A percentile compares a stretch with the other conserved stretches of the same genome.
phyloP scores from a whole-genome alignment of 805 yeast genomes.

The Zygotorulaspora chibaensis region DNA sequence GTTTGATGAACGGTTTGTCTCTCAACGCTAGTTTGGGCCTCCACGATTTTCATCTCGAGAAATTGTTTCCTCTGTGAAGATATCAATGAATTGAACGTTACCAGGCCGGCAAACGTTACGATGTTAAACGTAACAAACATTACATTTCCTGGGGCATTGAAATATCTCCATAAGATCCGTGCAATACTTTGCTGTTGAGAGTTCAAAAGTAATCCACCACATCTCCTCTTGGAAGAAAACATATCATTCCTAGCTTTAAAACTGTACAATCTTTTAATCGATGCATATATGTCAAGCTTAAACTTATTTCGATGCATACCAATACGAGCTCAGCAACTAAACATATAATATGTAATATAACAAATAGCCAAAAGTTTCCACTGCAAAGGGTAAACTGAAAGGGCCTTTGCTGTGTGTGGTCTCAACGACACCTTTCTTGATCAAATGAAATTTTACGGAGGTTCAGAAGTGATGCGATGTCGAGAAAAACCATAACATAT shows the following conservation, averaged over 20 bases:
- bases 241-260: constrained; percentile 5
- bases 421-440: too few relatives aligned
- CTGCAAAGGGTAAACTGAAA: not conserved
- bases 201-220: constrained; percentile 12
- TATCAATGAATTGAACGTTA: constrained; percentile 32
- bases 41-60: constrained; percentile 8
- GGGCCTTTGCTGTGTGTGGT: too few relatives aligned
- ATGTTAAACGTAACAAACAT: constrained; percentile 38
- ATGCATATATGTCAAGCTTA: constrained; percentile 3
- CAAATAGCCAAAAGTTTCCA: not conserved
- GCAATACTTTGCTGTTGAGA: constrained; percentile 9
- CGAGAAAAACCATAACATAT: not conserved
- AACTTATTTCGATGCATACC: constrained; percentile 9
- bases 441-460: not conserved
- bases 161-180: constrained; percentile 35
- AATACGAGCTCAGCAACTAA: too few relatives aligned
- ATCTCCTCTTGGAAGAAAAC: constrained; percentile 5
- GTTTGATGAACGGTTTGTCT: not conserved
- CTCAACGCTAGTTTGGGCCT: constrained; percentile 5
- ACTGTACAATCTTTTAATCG: constrained; percentile 11
- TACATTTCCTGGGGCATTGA: constrained; percentile 38
- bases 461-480: not conserved
- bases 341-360: too few relatives aligned
- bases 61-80: constrained; percentile 15
- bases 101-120: constrained; percentile 34